Base-by-base conservation (phyloP, 2,329 filamentous ascomycete species). In the Stagonosporopsis chrysanthemi region DNA sequence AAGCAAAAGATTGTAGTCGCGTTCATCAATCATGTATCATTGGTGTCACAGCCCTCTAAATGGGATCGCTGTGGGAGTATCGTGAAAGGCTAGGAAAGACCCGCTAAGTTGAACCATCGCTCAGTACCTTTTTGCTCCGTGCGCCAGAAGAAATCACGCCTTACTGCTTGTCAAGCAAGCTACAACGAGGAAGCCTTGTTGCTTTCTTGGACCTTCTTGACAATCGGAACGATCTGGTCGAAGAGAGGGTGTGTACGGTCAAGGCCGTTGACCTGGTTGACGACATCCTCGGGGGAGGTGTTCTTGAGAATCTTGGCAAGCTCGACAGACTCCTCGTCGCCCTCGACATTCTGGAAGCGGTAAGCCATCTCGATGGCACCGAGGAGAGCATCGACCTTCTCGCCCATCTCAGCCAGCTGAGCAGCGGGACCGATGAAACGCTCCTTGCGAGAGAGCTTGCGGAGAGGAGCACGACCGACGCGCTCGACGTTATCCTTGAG, bases 381-480 rank as follows among this genome's bases (percentile, higher is more conserved):
- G 50, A 98, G 82, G 28, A 99, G 84, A 50, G 86, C 88, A 56
- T 87, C 84, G 75, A 88, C 89, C 67, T 86, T 84, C 78, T 91
- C 83, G 57, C 87, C 92, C 58, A 85, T 83, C 82, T 97, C 92
- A 42, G 92, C 92, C 17, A 99, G 86, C 79, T 96, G 90, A 9
- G 91, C 87, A 42, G 95, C 94, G 5, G 95, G 95, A 42, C 90
- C 92, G 68, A 99, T 88, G 82, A 99, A 97, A 41, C 95, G 92
- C 82, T 99, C 95, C 81, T 96, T 95, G 78, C 93, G 90, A 64
- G 89, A 89, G 31, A 99, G 85, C 84, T 99, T 99, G 76, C 95
- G 90, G 59, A 99, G 83, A 17, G 95, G 95, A 17, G 93, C 94
- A 75, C 95, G 93, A 53, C 94, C 95, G 64, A 99, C 95, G 77